These are phyloP conservation scores for Pascua sp. DNA, from an alignment of 1,284 basidiomycete genomes.

Conservation along the genomic window DNA sequence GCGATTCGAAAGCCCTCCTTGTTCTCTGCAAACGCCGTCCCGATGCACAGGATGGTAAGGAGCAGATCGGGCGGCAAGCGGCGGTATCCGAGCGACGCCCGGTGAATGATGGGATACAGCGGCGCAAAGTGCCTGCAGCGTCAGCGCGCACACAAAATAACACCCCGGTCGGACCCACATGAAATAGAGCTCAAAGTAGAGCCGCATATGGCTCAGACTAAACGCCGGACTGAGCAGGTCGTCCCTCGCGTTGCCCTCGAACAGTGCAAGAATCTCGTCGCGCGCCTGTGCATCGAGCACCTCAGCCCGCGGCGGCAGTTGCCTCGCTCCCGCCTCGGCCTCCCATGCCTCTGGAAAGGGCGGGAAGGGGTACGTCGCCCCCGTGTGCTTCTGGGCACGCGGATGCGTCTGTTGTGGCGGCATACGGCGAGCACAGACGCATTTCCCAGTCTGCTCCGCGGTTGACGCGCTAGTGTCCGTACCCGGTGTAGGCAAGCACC, in stretches of 20 bases:
- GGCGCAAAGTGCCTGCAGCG: conserved; percentile 24
- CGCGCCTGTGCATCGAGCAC: conserved; percentile 1
- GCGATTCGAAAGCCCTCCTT: conserved; percentile 19
- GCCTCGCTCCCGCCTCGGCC: neutral
- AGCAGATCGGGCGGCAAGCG: conserved; percentile 25
- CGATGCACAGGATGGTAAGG: conserved; percentile 25
- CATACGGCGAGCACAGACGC: neutral
- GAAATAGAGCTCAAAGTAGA: conserved; percentile 31
- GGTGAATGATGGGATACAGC: conserved; percentile 30
- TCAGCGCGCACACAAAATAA: too few relatives aligned
- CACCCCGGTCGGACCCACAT: conserved; percentile 11
- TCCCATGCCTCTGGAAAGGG: conserved; percentile 2
- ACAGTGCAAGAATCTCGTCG: conserved; percentile 5
- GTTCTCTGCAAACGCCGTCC: conserved; percentile 24
- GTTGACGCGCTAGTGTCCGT: too few relatives aligned
- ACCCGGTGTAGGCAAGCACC: too few relatives aligned
- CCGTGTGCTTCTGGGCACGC: neutral
- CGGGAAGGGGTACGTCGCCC: neutral
- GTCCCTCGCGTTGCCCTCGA: conserved; percentile 3
- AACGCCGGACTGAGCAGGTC: conserved; percentile 9
- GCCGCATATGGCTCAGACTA: conserved; percentile 18
- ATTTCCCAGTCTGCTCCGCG: too few relatives aligned
- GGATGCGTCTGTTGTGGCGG: neutral
- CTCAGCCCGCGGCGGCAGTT: neutral
- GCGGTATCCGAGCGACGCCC: conserved; percentile 22